Base-by-base conservation (phyloP, 768 basidiomycete species). In the Xanthoconium stramineum region DNA sequence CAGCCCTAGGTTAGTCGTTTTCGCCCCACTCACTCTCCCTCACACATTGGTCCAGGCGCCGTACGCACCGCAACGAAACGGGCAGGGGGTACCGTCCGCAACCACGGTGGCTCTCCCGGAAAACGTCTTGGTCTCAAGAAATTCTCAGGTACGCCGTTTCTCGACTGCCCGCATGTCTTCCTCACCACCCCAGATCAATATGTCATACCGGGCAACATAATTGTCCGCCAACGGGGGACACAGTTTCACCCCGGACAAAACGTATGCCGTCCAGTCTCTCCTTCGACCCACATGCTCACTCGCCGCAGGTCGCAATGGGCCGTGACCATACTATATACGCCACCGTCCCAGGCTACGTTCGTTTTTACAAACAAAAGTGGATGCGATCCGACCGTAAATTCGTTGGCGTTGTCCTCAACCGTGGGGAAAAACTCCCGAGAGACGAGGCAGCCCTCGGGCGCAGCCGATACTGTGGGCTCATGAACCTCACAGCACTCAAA, bases 291-390 rank as follows among this genome's bases (percentile, higher is more conserved):
- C n/a, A 36, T 33, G 28, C 58, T 67, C 52, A 58, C 56, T 39
- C 20, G 32, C 45, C 29, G 36, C 64, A 96, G 92, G 93, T 98
- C 52, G 85, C 84, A 61, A 87, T 92, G 70, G 97, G 95, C 20
- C 84, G 88, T 55, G 97, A 99, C 73, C 94, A 98, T 74, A 98
- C 97, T 1, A 79, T 99, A 52, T 98, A 88, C 67, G 95, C 97
- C 28, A 78, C 83, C 3, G 85, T 85, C 6, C 95, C 96, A 0
- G 97, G 97, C 13, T 94, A 83, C 67, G 91, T 99, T 38, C 91
- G 94, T 40, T 98, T 94, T 75, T 99, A 97, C 84, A 88, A 85
- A 71, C 76, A 84, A 69, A 88, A 86, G 55, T 85, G 83, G 76
- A 80, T 85, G 77, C 79, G 84, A 30, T 80, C 83, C 47, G 84